phyloP scores from a whole-genome alignment of 2,329 filamentous ascomycete species.

The Colletotrichum lupini region DNA sequence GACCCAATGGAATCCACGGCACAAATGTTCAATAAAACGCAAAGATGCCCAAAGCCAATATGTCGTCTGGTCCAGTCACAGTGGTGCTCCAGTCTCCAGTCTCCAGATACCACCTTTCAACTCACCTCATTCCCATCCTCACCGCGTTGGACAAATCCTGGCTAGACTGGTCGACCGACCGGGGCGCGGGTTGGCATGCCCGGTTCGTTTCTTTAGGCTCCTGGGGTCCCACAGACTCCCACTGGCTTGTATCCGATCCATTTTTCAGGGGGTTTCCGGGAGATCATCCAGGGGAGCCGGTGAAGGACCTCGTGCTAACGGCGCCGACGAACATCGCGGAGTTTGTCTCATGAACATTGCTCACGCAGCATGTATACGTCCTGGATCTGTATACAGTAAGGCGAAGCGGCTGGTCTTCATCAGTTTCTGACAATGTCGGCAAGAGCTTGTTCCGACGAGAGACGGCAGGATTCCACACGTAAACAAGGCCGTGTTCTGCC shows the following conservation, averaged over 20 bases:
- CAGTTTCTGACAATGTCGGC: background rate
- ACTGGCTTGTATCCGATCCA: slow-evolving; percentile 35
- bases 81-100: background rate
- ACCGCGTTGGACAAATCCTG: slow-evolving; percentile 18
- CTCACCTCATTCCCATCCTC: background rate
- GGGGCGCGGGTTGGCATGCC: slow-evolving; percentile 30
- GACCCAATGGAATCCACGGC: background rate
- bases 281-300: slow-evolving; percentile 36
- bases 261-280: slow-evolving; percentile 33
- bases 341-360: slow-evolving; percentile 7
- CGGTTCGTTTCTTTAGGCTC: slow-evolving; percentile 34
- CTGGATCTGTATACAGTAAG: background rate
- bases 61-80: background rate
- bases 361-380: background rate
- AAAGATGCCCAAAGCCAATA: background rate
- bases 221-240: slow-evolving; percentile 32
- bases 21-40: background rate
- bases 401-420: background rate
- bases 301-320: slow-evolving; percentile 22
- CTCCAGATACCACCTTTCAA: background rate
- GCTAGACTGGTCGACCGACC: slow-evolving; percentile 21
- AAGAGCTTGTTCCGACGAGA: slow-evolving; percentile 9
- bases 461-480: slow-evolving; percentile 4
- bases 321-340: slow-evolving; percentile 7
- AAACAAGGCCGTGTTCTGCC: background rate